Base-by-base conservation (phyloP, 345 rosid genomes). In the Rubroshorea leprosula region DNA sequence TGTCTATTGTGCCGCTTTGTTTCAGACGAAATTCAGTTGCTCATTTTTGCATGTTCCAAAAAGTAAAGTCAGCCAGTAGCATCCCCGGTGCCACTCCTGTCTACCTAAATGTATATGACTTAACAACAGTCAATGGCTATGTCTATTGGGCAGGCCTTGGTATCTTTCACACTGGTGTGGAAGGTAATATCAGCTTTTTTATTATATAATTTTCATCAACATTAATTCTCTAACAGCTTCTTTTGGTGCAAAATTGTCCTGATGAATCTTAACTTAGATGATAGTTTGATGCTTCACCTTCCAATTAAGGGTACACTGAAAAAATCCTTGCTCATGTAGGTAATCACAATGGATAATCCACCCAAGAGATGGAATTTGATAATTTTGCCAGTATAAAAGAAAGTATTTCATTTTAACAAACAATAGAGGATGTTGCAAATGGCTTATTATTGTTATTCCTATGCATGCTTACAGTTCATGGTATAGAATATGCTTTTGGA, bases 111-210 rank as follows among this genome's bases (percentile, higher is more conserved):
- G 86, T 85, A 23, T 85, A 85, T 23, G 93, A 85, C 73, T 69
- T 85, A 72, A 85, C 93, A 31, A 63, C 78, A 3, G 63, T 52
- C 14, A 85, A 85, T 67, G 84, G 84, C 47, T 85, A 83, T 68
- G 72, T 80, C 44, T 78, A 75, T 55, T 85, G 93, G 93, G 86
- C 89, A 6, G 93, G 93, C 46, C 50, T 85, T 43, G 89, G 93
- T 50, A 75, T 83, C 49, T 85, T 78, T 63, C 93, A 85, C 76
- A 71, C 89, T 26, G 93, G 86, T 8, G 76, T 85, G 47, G 89
- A 85, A 80, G 90, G 90, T 81, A 38, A 23, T 35, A 17, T 51
- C 54, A 9, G 52, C 18, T 18, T 27, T n/a, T n/a, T n/a, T n/a
- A n/a, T n/a, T n/a, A n/a, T n/a, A n/a, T n/a, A n/a, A n/a, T n/a